Conservation (phyloP, 352 stramenopile genomes). For the Phytophthora crassamura region DNA sequence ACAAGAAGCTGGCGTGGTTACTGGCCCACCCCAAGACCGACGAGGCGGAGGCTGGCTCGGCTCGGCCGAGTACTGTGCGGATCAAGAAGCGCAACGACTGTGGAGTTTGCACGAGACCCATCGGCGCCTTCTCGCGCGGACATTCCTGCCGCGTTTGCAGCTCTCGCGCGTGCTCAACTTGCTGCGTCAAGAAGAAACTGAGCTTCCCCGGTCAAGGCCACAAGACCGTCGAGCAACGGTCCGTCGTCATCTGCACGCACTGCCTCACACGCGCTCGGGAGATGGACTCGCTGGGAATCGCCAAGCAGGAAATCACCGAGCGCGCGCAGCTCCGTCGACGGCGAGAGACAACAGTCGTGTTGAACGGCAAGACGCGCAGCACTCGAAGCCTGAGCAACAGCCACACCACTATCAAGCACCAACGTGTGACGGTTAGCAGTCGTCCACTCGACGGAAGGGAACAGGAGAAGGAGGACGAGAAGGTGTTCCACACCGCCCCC, state of each 20-base stretch:
- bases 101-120: constrained; percentile 39
- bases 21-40: constrained; percentile 37
- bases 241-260: constrained; percentile 40
- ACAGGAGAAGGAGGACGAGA: constrained; percentile 12
- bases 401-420: not conserved
- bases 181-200: constrained; percentile 50
- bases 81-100: constrained; percentile 39
- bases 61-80: constrained; percentile 19
- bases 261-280: constrained; percentile 42
- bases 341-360: constrained; percentile 13
- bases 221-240: constrained; percentile 43
- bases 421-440: constrained; percentile 14
- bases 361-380: not conserved
- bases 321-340: constrained; percentile 10
- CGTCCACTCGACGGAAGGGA: constrained; percentile 9
- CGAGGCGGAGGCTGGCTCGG: constrained; percentile 16
- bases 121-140: constrained; percentile 38
- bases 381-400: constrained; percentile 27
- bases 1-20: constrained; percentile 64
- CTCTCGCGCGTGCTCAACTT: constrained; percentile 39
- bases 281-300: constrained; percentile 41
- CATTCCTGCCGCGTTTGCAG: constrained; percentile 44
- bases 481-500: constrained; percentile 16
- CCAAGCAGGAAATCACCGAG: constrained; percentile 34
- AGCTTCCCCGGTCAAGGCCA: constrained; percentile 34